A percentile compares a stretch with the other conserved stretches of the same genome.
These are phyloP conservation scores for Aspergillus sergii DNA, from an alignment of 2,329 filamentous ascomycete species.

Conservation along the genomic window DNA sequence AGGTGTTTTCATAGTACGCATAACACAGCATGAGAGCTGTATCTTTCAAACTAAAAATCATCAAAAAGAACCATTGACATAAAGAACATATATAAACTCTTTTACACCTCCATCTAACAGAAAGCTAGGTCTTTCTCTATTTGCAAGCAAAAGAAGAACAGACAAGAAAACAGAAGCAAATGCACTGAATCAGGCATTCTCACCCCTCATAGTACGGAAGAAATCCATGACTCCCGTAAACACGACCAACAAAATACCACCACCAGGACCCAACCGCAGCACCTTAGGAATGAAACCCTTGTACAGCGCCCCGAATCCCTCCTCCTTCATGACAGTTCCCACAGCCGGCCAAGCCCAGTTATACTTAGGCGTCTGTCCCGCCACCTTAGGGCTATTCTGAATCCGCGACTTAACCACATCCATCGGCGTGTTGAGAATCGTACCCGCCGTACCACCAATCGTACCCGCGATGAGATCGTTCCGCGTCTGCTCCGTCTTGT, in stretches of 20 bases:
- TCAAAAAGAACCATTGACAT: background rate
- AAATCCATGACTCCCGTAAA: slow-evolving; percentile 68
- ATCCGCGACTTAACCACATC: slow-evolving; percentile 98
- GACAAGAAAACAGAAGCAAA: background rate
- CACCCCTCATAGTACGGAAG: slow-evolving; percentile 70
- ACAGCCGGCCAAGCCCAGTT: slow-evolving; percentile 96
- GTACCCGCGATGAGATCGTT: slow-evolving; percentile 88
- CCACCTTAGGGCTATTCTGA: slow-evolving; percentile 84
- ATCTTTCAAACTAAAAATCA: background rate
- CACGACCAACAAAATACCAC: slow-evolving; percentile 59
- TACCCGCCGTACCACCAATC: slow-evolving; percentile 87
- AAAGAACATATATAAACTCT: background rate
- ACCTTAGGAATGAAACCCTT: slow-evolving; percentile 99
- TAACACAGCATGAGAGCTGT: background rate
- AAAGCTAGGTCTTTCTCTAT: slow-evolving; percentile 2
- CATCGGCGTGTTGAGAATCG: slow-evolving; percentile 91
- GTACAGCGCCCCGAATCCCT: slow-evolving; percentile 89
- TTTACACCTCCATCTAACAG: slow-evolving; percentile 11
- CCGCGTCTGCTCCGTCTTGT: slow-evolving; percentile 76
- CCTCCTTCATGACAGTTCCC: slow-evolving; percentile 85
- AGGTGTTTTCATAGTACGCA: no score
- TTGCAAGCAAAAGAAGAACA: slow-evolving; percentile 1
- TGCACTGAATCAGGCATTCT: slow-evolving; percentile 7
- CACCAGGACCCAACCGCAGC: slow-evolving; percentile 71
- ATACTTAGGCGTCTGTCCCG: slow-evolving; percentile 88